A percentile compares a stretch with the other conserved stretches of the same genome.
Evolutionary conservation across 805 yeast genomes (phyloP).

Genomic region (Ogataea ganodermae): DNA sequence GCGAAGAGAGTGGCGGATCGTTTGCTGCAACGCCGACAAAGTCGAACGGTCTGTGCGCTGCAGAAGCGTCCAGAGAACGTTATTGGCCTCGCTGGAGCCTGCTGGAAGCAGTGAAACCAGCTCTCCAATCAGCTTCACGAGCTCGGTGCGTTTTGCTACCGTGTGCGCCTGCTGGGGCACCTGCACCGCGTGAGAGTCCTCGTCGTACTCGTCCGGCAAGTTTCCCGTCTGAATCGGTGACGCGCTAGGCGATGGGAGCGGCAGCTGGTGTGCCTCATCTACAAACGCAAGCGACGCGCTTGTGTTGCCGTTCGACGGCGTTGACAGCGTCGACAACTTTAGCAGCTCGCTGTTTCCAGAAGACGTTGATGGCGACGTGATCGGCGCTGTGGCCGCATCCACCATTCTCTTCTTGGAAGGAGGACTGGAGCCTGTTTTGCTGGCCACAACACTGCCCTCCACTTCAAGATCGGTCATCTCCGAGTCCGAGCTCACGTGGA

Average conservation of each 20-base stretch:
- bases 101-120: constrained; percentile 43
- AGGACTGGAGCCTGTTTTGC: constrained; percentile 20
- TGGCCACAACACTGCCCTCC: constrained; percentile 15
- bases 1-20: constrained; percentile 56
- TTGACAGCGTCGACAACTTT: constrained; percentile 17
- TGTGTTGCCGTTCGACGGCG: constrained; percentile 13
- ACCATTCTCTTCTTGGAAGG: constrained; percentile 26
- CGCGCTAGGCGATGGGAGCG: constrained; percentile 70
- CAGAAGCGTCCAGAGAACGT: constrained; percentile 49
- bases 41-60: constrained; percentile 60
- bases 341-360: constrained; percentile 17
- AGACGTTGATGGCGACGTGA: constrained; percentile 22
- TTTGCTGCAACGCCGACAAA: constrained; percentile 57
- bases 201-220: constrained; percentile 22
- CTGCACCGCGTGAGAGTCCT: neutral
- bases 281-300: constrained; percentile 12
- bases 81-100: constrained; percentile 50
- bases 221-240: constrained; percentile 48
- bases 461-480: constrained; percentile 23
- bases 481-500: constrained; percentile 15
- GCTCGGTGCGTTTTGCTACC: constrained; percentile 28
- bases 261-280: constrained; percentile 45
- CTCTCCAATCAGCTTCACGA: constrained; percentile 40
- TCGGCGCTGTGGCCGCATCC: constrained; percentile 5
- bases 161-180: neutral